These are phyloP conservation scores for Penicillium macrosclerotiorum DNA, from an alignment of 495 filamentous ascomycete genomes.

Conservation along the genomic window DNA sequence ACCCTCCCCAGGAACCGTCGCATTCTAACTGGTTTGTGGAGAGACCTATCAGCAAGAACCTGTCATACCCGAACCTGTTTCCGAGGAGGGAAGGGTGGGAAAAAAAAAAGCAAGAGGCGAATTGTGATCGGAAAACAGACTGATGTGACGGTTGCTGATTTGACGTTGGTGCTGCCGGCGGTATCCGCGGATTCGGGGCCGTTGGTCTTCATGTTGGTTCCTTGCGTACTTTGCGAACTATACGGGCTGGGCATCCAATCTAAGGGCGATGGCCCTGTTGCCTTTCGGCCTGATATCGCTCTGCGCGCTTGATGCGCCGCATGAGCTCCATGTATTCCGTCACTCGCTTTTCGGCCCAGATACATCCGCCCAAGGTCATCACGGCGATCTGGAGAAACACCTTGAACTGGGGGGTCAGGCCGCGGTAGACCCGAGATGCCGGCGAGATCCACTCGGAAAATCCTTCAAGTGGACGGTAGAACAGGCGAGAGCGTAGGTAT, in stretches of 20 bases:
- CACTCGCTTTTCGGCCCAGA: conserved; percentile 77
- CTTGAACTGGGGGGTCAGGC: conserved; percentile 87
- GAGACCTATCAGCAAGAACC: too few relatives aligned
- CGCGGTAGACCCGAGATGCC: conserved; percentile 70
- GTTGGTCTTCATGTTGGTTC: neutral
- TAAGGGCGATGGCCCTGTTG: conserved; percentile 32
- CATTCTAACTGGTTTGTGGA: neutral
- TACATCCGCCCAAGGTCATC: conserved; percentile 81
- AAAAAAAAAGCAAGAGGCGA: neutral
- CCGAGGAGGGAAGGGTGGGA: too few relatives aligned
- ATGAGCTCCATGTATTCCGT: conserved; percentile 57
- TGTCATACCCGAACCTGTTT: too few relatives aligned
- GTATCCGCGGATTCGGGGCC: neutral
- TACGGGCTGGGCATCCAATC: neutral
- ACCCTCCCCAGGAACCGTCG: neutral
- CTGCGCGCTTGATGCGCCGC: conserved; percentile 59
- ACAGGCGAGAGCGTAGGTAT: conserved; percentile 35
- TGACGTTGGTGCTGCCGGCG: too few relatives aligned
- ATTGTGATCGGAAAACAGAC: too few relatives aligned
- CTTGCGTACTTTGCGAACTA: neutral
- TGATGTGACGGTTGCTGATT: too few relatives aligned
- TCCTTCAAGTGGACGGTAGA: conserved; percentile 44
- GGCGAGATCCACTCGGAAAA: conserved; percentile 47
- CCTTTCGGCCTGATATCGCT: conserved; percentile 59
- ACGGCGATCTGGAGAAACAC: conserved; percentile 84